Evolutionary conservation across 345 rosid species (phyloP), one percentile per base, ranked within the genome.

Genomic region (Hibiscus trionum): DNA sequence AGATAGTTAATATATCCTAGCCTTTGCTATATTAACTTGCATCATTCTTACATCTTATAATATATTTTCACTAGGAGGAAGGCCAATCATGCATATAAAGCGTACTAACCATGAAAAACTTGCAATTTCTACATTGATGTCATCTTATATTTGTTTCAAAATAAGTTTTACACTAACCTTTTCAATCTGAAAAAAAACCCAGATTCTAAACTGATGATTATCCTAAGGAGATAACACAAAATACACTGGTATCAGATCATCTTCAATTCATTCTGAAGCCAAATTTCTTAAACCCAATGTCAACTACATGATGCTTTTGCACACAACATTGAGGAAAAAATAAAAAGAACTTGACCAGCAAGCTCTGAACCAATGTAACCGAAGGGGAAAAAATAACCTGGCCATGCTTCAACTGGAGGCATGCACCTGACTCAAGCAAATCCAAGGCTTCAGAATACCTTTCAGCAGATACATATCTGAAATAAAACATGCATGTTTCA

Each of bases 361-460:
- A 65, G 58, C 61, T 59, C 57, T 3, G 16, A 29, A 44, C 61
- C 44, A 19, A 67, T 39, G 60, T 11, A 63, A 39, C 63, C 24
- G 68, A 72, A 62, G 76, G 11, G 26, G 4, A 11, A 42, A 52
- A 77, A 72, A 95, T 75, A 73, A 95, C 99, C 98, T 92, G 88
- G 79, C 81, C 78, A 29, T 86, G 80, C 58, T 85, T 78, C 80
- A 95, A 83, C 64, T 95, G 98, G 72, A 95, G 79, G 77, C 90
- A 88, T 5, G 98, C 87, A 49, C 99, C 99, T 12, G 98, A 82
- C 37, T 85, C 86, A 69, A 95, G 85, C 67, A 95, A 63, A 78
- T 92, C 90, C 77, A 87, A 77, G 77, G 99, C 97, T 78, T 95
- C 98, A 4, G 90, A 75, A 83, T 61, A 84, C 79, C 99, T 87